phyloP scores from a whole-genome alignment of 1,284 basidiomycete genomes.

The Cutaneotrichosporon daszewskae region DNA sequence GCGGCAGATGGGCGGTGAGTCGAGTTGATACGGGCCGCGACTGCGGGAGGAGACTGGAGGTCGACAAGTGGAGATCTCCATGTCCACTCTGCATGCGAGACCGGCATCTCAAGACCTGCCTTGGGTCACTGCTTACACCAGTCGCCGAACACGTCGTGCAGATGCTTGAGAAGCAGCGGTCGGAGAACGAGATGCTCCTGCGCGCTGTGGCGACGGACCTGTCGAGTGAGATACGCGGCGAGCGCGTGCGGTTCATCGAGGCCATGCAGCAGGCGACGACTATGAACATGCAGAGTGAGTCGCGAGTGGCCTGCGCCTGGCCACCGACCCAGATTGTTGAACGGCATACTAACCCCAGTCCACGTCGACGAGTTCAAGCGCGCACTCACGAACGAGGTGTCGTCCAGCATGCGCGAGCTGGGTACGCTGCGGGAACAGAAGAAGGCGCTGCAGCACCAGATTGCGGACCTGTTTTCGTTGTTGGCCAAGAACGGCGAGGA shows the following conservation, averaged over 20 bases:
- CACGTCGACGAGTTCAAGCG: slow-evolving; percentile 63
- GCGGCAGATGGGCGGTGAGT: slow-evolving; percentile 27
- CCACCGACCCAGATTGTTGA: neutral
- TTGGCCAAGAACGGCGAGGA: slow-evolving; percentile 31
- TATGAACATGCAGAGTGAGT: slow-evolving; percentile 71
- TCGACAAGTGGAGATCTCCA: too few relatives aligned
- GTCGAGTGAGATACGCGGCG: slow-evolving; percentile 71
- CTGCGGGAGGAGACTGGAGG: too few relatives aligned
- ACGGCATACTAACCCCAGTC: slow-evolving; percentile 47
- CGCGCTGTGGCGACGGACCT: slow-evolving; percentile 66
- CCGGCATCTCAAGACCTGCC: neutral
- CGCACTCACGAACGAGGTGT: slow-evolving; percentile 46
- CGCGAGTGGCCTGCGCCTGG: neutral
- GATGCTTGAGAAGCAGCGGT: slow-evolving; percentile 61
- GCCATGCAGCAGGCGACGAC: slow-evolving; percentile 84
- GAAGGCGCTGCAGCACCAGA: slow-evolving; percentile 60
- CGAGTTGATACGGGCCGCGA: too few relatives aligned
- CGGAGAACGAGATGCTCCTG: slow-evolving; percentile 64
- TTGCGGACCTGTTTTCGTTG: slow-evolving; percentile 44
- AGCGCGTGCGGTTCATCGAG: slow-evolving; percentile 75
- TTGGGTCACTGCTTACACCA: neutral
- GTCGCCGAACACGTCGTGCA: slow-evolving; percentile 54
- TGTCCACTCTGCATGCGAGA: too few relatives aligned
- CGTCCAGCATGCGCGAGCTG: slow-evolving; percentile 64
- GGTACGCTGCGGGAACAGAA: slow-evolving; percentile 65